Evolutionary conservation across 306 rosid genomes (phyloP).

Genomic region (Potentilla sterilis): DNA sequence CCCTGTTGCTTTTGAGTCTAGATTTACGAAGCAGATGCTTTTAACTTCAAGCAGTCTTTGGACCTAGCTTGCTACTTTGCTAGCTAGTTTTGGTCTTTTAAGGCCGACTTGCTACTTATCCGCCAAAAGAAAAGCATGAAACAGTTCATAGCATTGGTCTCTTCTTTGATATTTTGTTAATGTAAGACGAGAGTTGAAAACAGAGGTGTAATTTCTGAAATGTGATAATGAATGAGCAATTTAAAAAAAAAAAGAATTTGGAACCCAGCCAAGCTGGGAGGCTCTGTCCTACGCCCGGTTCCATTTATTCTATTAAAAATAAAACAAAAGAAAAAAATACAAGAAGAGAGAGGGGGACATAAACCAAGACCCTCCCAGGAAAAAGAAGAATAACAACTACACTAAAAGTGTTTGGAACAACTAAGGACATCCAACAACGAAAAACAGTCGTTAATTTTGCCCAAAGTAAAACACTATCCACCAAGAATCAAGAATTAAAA

Average conservation of each 20-base stretch:
- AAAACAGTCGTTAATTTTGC: too few species aligned
- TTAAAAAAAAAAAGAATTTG: too few species aligned
- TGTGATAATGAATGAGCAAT: neutral
- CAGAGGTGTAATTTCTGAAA: neutral
- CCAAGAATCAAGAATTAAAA: too few species aligned
- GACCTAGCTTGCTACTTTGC: neutral
- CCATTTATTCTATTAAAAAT: too few species aligned
- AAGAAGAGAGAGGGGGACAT: too few species aligned
- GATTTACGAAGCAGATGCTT: neutral
- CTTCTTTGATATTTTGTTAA: neutral
- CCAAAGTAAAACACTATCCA: too few species aligned
- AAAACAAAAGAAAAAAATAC: too few species aligned
- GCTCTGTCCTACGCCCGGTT: too few species aligned
- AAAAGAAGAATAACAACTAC: too few species aligned
- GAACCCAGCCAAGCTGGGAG: too few species aligned
- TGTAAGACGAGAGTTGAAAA: neutral
- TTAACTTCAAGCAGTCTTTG: neutral
- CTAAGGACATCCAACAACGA: too few species aligned
- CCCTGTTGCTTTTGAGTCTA: conserved; percentile 34
- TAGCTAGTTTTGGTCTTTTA: neutral
- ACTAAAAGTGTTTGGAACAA: too few species aligned
- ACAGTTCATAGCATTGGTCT: neutral
- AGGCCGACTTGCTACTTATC: neutral
- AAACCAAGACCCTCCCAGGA: accelerated
- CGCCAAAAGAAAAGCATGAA: neutral